Evolutionary conservation across 148 eudicot species (phyloP), one percentile per base, ranked within the genome.

Genomic region (Nepenthes mirabilis): DNA sequence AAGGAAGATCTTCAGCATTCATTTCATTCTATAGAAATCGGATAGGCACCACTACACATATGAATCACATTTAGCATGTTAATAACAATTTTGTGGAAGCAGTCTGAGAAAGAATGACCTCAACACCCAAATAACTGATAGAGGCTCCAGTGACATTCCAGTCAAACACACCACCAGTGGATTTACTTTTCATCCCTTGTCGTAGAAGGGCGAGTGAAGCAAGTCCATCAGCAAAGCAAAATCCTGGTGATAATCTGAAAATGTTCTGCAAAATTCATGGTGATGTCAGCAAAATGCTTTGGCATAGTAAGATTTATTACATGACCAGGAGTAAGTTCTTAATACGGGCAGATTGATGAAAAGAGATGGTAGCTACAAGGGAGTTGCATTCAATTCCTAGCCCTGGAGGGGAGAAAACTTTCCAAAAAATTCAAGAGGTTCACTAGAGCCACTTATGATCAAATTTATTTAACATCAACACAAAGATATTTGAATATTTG

Each of bases 161-260:
- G 78, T 82, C 91, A 65, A 93, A 71, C 70, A 82, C 74, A 58
- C 75, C 62, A 61, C 70, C 75, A 68, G 88, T 82, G 60, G 82
- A 76, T 77, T 84, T 89, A 70, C 77, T 81, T 69, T 93, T 93
- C 87, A 93, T 72, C 68, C 86, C 98, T 81, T 93, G 98, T 32
- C 96, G 82, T 63, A 93, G 50, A 76, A 93, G 95, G 65, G 98
- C 98, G 62, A 93, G 68, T 57, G 98, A 93, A 59, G 98, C 91
- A 63, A 93, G 80, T 62, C 98, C 98, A 84, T 93, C 98, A 62
- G 98, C 96, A 70, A 93, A 93, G 85, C 98, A 93, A 71, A 93
- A 93, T 68, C 96, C 96, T 36, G 98, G 98, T 33, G 96, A 88
- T 55, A 93, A 59, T 77, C 98, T 82, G 82, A 83, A 93, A 61